phyloP scores from a whole-genome alignment of 2,329 filamentous ascomycete genomes.

The Leptographium galeiforme region DNA sequence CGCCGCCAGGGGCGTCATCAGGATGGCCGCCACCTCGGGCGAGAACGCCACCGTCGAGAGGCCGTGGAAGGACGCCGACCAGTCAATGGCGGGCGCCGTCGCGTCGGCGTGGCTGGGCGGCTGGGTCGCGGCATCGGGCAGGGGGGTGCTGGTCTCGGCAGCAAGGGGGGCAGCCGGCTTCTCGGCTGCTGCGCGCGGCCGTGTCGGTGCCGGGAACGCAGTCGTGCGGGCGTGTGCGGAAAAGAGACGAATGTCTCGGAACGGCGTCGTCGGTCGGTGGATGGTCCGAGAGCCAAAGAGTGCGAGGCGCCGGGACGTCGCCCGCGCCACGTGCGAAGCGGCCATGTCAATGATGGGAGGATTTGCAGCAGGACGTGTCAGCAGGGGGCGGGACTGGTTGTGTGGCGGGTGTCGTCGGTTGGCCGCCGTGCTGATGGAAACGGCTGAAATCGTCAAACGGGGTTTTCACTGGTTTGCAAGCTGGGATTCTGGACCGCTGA shows the following conservation, averaged over 20 bases:
- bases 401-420: not conserved
- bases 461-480: no score
- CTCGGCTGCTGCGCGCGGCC: not conserved
- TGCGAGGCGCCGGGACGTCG: not conserved
- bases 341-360: not conserved
- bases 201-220: not conserved
- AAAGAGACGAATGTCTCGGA: not conserved
- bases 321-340: not conserved
- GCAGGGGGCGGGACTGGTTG: no score
- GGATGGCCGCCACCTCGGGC: slow-evolving; percentile 51
- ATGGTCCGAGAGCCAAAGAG: not conserved
- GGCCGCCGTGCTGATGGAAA: no score
- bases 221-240: not conserved
- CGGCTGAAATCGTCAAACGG: no score
- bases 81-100: slow-evolving; percentile 31
- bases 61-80: slow-evolving; percentile 73
- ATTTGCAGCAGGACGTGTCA: not conserved
- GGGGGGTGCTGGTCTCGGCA: no score
- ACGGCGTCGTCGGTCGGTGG: not conserved
- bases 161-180: no score
- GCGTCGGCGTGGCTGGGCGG: not conserved
- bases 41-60: slow-evolving; percentile 59
- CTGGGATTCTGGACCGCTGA: no score
- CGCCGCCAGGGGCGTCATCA: slow-evolving; percentile 52
- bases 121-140: not conserved